phyloP scores from a whole-genome alignment of 352 stramenopile species.

The Pythium coloratum region DNA sequence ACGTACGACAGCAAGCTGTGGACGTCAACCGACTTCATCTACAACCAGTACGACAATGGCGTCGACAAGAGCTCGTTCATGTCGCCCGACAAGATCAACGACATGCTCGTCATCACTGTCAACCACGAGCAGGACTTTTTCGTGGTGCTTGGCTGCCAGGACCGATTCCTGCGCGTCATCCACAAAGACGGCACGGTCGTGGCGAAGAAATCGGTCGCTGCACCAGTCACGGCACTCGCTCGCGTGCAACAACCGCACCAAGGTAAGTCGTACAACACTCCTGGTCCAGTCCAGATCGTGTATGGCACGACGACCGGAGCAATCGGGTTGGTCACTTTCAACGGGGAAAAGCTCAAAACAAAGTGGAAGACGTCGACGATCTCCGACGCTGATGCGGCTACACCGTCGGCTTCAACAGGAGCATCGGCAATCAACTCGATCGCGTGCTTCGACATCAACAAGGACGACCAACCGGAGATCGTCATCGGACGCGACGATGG shows the following conservation, averaged over 20 bases:
- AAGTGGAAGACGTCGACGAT: constrained; percentile 34
- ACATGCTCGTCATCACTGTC: constrained; percentile 59
- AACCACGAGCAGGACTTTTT: constrained; percentile 67
- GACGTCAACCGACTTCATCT: constrained; percentile 76
- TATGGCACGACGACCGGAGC: constrained; percentile 67
- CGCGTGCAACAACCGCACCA: constrained; percentile 30
- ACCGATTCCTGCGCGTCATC: constrained; percentile 65
- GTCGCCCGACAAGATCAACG: constrained; percentile 78
- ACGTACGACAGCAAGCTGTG: constrained; percentile 71
- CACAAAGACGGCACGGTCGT: constrained; percentile 51
- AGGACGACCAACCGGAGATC: constrained; percentile 74
- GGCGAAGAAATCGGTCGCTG: constrained; percentile 59
- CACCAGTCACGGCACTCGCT: constrained; percentile 53
- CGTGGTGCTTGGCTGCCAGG: constrained; percentile 69
- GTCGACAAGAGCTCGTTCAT: constrained; percentile 78
- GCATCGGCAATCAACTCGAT: constrained; percentile 75
- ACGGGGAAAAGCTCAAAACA: constrained; percentile 72
- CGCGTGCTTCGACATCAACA: constrained; percentile 76
- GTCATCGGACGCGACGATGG: constrained; percentile 81
- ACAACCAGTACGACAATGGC: constrained; percentile 84
- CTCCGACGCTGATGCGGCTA: constrained; percentile 14
- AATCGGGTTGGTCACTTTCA: constrained; percentile 65
- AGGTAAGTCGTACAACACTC: constrained; percentile 20
- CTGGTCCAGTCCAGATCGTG: constrained; percentile 42
- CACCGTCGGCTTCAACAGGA: constrained; percentile 7